Percentiles rank a stretch among this genome's conserved stretches.
These are phyloP conservation scores for Bipolaris sorokiniana DNA, from an alignment of 2,329 filamentous ascomycete species.

Conservation along the genomic window DNA sequence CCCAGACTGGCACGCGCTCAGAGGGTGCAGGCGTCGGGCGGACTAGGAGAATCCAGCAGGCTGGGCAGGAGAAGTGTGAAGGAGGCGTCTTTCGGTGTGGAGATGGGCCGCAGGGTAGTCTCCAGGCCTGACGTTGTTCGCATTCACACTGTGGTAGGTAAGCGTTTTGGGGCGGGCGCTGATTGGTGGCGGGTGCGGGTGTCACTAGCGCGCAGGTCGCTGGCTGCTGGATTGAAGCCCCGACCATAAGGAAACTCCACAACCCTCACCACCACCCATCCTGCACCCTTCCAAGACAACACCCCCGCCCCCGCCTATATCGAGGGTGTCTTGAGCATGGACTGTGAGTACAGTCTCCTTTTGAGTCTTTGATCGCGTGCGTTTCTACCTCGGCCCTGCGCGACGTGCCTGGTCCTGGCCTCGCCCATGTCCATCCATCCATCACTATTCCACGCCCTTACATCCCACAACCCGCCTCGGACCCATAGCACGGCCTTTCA, in stretches of 20 bases:
- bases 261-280: slow-evolving; percentile 37
- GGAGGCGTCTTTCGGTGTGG: slow-evolving; percentile 13
- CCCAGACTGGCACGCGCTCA: slow-evolving; percentile 5
- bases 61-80: slow-evolving; percentile 3
- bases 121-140: slow-evolving; percentile 27
- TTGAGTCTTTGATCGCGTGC: slow-evolving; percentile 37
- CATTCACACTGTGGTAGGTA: slow-evolving; percentile 26
- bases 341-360: slow-evolving; percentile 60
- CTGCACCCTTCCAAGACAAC: slow-evolving; percentile 39
- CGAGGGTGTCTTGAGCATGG: slow-evolving; percentile 62
- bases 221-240: slow-evolving; percentile 5
- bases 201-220: slow-evolving; percentile 14
- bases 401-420: slow-evolving; percentile 27
- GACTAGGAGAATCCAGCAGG: not conserved
- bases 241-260: slow-evolving; percentile 29
- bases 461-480: slow-evolving; percentile 36
- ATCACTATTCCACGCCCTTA: slow-evolving; percentile 41
- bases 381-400: slow-evolving; percentile 22
- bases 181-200: slow-evolving; percentile 27
- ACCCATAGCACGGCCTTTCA: slow-evolving; percentile 19
- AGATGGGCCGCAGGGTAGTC: slow-evolving; percentile 10
- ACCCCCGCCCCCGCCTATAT: slow-evolving; percentile 29
- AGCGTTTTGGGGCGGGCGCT: slow-evolving; percentile 21
- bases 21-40: slow-evolving; percentile 1
- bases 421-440: slow-evolving; percentile 44